Base-by-base conservation (phyloP, 2,329 filamentous ascomycete genomes). In the Colletotrichum sp. region DNA sequence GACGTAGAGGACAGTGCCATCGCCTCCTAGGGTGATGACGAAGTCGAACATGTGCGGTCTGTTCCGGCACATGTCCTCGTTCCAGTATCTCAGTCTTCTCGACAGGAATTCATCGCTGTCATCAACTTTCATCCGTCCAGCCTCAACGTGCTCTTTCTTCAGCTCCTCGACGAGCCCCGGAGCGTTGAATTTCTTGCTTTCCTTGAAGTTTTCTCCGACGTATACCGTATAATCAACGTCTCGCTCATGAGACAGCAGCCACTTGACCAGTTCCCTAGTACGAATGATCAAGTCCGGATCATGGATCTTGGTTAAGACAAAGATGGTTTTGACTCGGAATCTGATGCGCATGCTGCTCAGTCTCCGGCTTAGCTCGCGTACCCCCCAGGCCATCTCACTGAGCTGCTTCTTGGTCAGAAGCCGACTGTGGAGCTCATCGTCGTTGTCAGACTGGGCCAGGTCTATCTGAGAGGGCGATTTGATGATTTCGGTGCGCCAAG, bases 331-430 rank as follows among this genome's bases (percentile, higher is more conserved):
- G 76, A 98, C 95, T 67, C 93, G 93, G 77, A 98, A 91, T 81
- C 93, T 94, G 75, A 99, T 87, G 72, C 93, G 91, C 81, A 98
- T 92, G 82, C 92, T 95, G 66, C 95, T 94, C 73, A 98, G 85
- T 74, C 94, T 93, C 80, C 98, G 94, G 34, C 94, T 96, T 72
- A 99, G 86, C 83, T 98, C 95, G 62, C 97, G 90, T 72, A 98
- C 97, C 31, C 96, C 96, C 91, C 96, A 96, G 0, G 96, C 96
- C 96, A 99, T 98, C 79, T 98, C 97, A 16, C 94, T 95, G 55
- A 99, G 88, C 83, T 99, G 95, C 82, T 94, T 95, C 86, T 98
- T 98, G 2, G 96, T 98, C 77, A 98, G 88, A 64, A 98, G 90
- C n/a, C 96, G 90, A 73, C 89, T 91, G 79, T 90, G 88, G 55